A percentile compares a stretch with the other conserved stretches of the same genome.
These are phyloP conservation scores for Alectoria sarmentosa DNA, from an alignment of 495 filamentous ascomycete genomes.

Conservation along the genomic window DNA sequence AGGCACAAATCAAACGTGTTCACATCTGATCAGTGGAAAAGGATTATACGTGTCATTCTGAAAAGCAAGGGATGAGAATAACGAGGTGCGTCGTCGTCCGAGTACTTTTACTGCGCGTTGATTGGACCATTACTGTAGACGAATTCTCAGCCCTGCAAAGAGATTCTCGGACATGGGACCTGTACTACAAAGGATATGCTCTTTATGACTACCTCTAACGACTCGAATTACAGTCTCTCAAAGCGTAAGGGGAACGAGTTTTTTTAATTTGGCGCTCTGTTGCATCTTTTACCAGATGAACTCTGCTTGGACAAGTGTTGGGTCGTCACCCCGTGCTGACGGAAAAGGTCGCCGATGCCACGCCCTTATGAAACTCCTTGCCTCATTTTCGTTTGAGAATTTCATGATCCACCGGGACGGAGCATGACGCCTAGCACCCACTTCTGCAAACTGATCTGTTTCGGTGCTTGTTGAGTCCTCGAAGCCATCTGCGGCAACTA, in stretches of 20 bases:
- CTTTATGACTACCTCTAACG: too few relatives aligned
- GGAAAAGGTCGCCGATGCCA: constrained; percentile 48
- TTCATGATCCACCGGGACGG: constrained; percentile 39
- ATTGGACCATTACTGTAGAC: too few relatives aligned
- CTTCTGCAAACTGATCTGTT: background rate
- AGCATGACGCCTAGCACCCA: background rate
- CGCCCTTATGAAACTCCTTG: constrained; percentile 47
- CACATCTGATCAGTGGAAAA: background rate
- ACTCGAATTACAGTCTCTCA: background rate
- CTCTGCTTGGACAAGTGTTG: constrained; percentile 36
- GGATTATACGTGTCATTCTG: background rate
- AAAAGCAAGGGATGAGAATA: background rate
- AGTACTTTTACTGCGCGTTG: too few relatives aligned
- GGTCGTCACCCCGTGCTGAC: constrained; percentile 24
- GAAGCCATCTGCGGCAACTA: background rate
- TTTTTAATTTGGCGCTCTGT: background rate
- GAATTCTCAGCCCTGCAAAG: background rate
- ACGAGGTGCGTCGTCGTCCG: too few relatives aligned
- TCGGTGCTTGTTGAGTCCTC: background rate
- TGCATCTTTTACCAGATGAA: constrained; percentile 42
- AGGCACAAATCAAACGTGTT: background rate
- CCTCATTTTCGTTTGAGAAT: constrained; percentile 42
- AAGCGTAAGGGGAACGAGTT: background rate
- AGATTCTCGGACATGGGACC: too few relatives aligned
- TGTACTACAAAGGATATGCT: too few relatives aligned